phyloP scores from a whole-genome alignment of 2,329 filamentous ascomycete species.

The Podosphaera xanthii region DNA sequence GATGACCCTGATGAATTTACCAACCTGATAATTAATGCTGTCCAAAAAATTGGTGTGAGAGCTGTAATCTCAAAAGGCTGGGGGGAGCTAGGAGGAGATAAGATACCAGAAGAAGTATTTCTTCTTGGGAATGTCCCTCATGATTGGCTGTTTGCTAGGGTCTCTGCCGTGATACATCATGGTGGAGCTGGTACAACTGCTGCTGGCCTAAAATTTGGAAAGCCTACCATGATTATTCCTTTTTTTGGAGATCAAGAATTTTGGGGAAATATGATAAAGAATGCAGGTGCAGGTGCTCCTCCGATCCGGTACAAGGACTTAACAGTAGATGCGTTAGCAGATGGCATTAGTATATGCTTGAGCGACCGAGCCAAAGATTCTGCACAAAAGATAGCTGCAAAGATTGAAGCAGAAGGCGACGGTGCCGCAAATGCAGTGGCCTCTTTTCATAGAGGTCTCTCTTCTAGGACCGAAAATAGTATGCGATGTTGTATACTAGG shows the following conservation, averaged over 20 bases:
- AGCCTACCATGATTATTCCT: constrained; percentile 53
- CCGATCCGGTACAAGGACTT: constrained; percentile 47
- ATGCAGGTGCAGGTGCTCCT: constrained; percentile 38
- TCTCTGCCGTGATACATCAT: constrained; percentile 47
- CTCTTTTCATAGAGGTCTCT: constrained; percentile 39
- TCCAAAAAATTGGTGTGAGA: constrained; percentile 40
- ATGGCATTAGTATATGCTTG: constrained; percentile 47
- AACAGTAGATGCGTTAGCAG: constrained; percentile 36
- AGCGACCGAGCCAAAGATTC: constrained; percentile 34
- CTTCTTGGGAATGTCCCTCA: constrained; percentile 55
- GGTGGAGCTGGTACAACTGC: constrained; percentile 62
- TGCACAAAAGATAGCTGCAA: constrained; percentile 33
- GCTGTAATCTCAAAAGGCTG: constrained; percentile 55
- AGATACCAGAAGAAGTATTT: constrained; percentile 39
- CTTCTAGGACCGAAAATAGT: constrained; percentile 24
- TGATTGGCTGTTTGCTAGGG: constrained; percentile 52
- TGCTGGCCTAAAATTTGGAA: constrained; percentile 46
- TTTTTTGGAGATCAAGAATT: constrained; percentile 66
- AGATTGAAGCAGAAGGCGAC: constrained; percentile 39
- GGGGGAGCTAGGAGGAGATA: constrained; percentile 42
- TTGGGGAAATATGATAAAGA: constrained; percentile 49
- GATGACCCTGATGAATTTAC: constrained; percentile 49
- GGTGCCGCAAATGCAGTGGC: constrained; percentile 46
- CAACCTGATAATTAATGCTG: constrained; percentile 46
- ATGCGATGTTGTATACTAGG: constrained; percentile 45